A percentile compares a stretch with the other conserved stretches of the same genome.
Evolutionary conservation across 2,329 filamentous ascomycete genomes (phyloP).

Genomic region (Fusarium xylarioides): DNA sequence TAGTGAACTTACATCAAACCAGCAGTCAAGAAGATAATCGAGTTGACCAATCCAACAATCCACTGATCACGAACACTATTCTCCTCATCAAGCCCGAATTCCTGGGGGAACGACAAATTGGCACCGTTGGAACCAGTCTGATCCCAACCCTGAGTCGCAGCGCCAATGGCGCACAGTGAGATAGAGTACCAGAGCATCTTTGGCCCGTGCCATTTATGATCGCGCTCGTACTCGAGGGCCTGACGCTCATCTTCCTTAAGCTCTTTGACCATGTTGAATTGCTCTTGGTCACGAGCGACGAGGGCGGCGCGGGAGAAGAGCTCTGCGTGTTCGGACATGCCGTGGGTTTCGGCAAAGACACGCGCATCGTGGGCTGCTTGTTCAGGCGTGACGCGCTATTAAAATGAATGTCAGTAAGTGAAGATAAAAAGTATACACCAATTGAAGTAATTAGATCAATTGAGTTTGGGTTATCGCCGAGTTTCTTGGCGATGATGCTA

Average conservation of each 20-base stretch:
- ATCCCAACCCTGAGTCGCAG: constrained; percentile 70
- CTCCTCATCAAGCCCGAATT: constrained; percentile 47
- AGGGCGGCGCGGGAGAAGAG: constrained; percentile 51
- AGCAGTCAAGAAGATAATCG: constrained; percentile 52
- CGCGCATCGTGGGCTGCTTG: constrained; percentile 52
- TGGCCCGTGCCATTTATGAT: constrained; percentile 68
- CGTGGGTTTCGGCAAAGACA: constrained; percentile 59
- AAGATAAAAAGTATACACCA: not conserved
- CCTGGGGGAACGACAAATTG: constrained; percentile 65
- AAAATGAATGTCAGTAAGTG: not conserved
- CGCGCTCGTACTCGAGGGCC: constrained; percentile 53
- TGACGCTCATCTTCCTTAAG: constrained; percentile 49
- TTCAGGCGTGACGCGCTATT: constrained; percentile 40
- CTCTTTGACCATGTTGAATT: constrained; percentile 41
- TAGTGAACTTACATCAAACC: constrained; percentile 62
- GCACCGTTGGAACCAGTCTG: constrained; percentile 71
- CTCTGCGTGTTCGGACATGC: constrained; percentile 59
- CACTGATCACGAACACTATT: constrained; percentile 55
- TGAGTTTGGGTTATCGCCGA: not conserved
- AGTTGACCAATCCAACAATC: constrained; percentile 48
- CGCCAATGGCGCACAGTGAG: constrained; percentile 62
- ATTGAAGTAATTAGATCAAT: not conserved
- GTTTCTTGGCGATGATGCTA: not conserved
- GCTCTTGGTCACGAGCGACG: constrained; percentile 45
- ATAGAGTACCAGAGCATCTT: constrained; percentile 56